Evolutionary conservation across 108 stramenopile species (phyloP), one percentile per base, ranked within the genome.

Genomic region (Cylindrotheca fusiformis): DNA sequence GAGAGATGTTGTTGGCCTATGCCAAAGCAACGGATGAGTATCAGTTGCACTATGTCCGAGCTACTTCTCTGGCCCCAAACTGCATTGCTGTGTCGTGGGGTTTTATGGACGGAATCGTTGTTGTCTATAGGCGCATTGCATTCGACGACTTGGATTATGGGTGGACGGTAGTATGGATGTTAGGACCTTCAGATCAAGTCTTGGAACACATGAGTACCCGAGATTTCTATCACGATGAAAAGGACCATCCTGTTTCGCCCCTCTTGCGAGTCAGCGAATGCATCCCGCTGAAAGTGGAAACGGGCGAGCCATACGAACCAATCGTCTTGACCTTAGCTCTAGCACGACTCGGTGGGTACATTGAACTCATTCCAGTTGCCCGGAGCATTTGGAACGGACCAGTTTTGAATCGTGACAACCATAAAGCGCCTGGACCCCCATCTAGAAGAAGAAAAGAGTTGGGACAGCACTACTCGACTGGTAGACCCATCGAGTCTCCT

Each of bases 1-100:
- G 67, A 8, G 58, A 76, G 12, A 64, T 52, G 0, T 58, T 77
- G 25, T 17, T 49, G 24, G 60, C 33, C 17, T 67, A 71, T 70
- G 61, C 63, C 18, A 19, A 25, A 2, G n/a, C 44, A 29, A 27
- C 30, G 20, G 55, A 25, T 6, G 32, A 47, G 24, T 78, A 69
- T 60, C 75, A 74, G 71, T 55, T 81, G 14, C 52, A 67, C 24
- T 74, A 75, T 60, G 76, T 58, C 19, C 77, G 88, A 21, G 92
- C 83, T 6, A 62, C 76, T 21, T 52, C 60, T 14, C 52, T 93
- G 22, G 80, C 86, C 20, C 68, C 64, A 8, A 82, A 89, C 51
- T 87, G 87, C 63, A 63, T 91, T 22, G 76, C 72, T 4, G 68
- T 91, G 4, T 87, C 87, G 29, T 94, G 93, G 93, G 91, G 91